phyloP scores from a whole-genome alignment of 495 filamentous ascomycete species.

The Usnea hakonensis region DNA sequence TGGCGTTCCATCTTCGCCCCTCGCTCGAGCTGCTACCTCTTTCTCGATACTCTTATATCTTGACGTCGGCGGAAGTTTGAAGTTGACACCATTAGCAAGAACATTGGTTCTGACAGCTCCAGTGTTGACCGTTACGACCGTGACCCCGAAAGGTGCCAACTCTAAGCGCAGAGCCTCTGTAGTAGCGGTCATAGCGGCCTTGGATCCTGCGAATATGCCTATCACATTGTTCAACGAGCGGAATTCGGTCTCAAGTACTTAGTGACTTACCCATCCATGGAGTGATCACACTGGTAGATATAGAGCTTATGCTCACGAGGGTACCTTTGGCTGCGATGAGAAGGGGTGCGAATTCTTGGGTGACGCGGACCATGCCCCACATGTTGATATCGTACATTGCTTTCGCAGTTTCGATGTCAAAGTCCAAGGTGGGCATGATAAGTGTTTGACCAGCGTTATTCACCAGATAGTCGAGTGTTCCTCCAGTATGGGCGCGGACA shows the following conservation, averaged over 20 bases:
- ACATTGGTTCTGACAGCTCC: constrained; percentile 44
- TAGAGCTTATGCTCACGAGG: constrained; percentile 49
- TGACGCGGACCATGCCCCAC: constrained; percentile 49
- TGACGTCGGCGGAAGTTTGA: constrained; percentile 24
- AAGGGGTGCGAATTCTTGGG: constrained; percentile 46
- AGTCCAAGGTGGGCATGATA: constrained; percentile 48
- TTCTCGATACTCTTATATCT: constrained; percentile 23
- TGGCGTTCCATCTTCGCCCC: constrained; percentile 9
- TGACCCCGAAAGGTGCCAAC: constrained; percentile 46
- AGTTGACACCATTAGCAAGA: not conserved
- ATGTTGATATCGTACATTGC: constrained; percentile 56
- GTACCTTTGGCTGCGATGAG: constrained; percentile 45
- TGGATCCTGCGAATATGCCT: constrained; percentile 43
- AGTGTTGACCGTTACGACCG: constrained; percentile 45
- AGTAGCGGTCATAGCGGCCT: constrained; percentile 44
- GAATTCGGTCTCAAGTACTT: constrained; percentile 4
- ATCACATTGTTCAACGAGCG: not conserved
- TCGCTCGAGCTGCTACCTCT: constrained; percentile 10
- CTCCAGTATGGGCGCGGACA: constrained; percentile 45
- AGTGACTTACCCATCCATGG: constrained; percentile 34
- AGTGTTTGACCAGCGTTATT: constrained; percentile 58
- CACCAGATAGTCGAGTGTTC: constrained; percentile 54
- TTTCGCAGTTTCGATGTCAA: constrained; percentile 42
- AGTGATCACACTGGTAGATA: constrained; percentile 39
- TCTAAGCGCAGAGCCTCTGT: constrained; percentile 47